These are phyloP conservation scores for Epichloe sylvatica DNA, from an alignment of 2,329 filamentous ascomycete species.

Conservation along the genomic window DNA sequence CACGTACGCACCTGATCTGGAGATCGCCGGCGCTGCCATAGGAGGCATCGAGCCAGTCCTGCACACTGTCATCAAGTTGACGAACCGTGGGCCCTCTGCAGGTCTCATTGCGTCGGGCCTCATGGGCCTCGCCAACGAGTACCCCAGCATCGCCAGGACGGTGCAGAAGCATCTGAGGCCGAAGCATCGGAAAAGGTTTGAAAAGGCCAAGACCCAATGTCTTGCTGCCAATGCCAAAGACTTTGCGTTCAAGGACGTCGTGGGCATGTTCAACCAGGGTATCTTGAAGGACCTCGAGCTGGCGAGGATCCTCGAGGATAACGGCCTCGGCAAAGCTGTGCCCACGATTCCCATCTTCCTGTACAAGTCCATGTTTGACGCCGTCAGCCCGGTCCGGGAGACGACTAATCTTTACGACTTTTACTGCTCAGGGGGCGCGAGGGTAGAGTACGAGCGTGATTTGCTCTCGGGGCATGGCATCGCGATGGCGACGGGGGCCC, in stretches of 20 bases:
- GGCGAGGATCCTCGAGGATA: neutral
- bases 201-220: slow-evolving; percentile 15
- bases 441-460: neutral
- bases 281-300: neutral
- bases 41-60: slow-evolving; percentile 14
- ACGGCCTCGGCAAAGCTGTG: neutral
- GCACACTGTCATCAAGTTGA: slow-evolving; percentile 5
- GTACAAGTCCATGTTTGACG: neutral
- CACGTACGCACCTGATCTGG: slow-evolving; percentile 12
- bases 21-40: slow-evolving; percentile 13
- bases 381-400: slow-evolving; percentile 1
- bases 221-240: slow-evolving; percentile 11
- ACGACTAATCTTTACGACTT: neutral
- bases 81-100: slow-evolving; percentile 8
- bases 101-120: slow-evolving; percentile 12
- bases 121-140: slow-evolving; percentile 12
- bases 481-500: neutral
- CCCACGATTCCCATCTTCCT: slow-evolving; percentile 1
- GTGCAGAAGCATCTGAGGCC: slow-evolving; percentile 11
- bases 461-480: neutral
- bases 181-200: slow-evolving; percentile 14
- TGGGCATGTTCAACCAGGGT: slow-evolving; percentile 25
- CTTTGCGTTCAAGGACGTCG: slow-evolving; percentile 23
- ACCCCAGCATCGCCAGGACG: slow-evolving; percentile 7
- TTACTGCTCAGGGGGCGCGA: neutral